phyloP scores from a whole-genome alignment of 495 filamentous ascomycete genomes.

The Xanthoparmelia taractica region DNA sequence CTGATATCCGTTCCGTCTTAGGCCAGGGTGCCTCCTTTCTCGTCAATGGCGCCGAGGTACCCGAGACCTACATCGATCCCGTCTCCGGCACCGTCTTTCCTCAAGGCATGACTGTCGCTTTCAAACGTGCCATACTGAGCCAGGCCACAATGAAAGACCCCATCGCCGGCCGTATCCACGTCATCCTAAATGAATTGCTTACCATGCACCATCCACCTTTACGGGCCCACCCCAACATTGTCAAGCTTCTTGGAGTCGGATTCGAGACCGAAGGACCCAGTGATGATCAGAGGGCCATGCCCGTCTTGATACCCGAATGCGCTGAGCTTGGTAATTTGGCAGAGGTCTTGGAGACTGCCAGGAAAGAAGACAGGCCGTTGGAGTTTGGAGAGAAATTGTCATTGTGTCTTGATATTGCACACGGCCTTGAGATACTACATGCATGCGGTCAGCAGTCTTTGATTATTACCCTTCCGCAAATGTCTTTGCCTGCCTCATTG shows the following conservation, averaged over 20 bases:
- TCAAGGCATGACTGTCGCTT: constrained; percentile 25
- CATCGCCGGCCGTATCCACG: constrained; percentile 19
- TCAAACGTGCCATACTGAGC: constrained; percentile 24
- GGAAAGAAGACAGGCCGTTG: constrained; percentile 27
- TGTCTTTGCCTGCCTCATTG: neutral
- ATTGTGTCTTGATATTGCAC: constrained; percentile 28
- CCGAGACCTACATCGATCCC: constrained; percentile 24
- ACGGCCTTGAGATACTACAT: constrained; percentile 30
- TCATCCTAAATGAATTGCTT: constrained; percentile 25
- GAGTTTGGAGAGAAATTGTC: constrained; percentile 25
- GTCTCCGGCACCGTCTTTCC: constrained; percentile 21
- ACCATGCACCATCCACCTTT: constrained; percentile 29
- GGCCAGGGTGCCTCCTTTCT: constrained; percentile 29
- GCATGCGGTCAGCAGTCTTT: constrained; percentile 25
- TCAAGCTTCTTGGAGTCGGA: constrained; percentile 27
- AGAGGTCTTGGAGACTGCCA: constrained; percentile 27
- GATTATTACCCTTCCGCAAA: neutral
- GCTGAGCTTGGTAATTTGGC: constrained; percentile 30
- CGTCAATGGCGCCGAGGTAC: constrained; percentile 29
- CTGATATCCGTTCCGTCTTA: constrained; percentile 27
- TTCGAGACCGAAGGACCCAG: constrained; percentile 27
- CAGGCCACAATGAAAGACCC: constrained; percentile 20
- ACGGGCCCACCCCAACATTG: constrained; percentile 28
- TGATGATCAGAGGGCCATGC: constrained; percentile 24
- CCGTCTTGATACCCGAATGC: constrained; percentile 26